Evolutionary conservation across 1,284 basidiomycete species (phyloP).

Genomic region (Boletus sp.): DNA sequence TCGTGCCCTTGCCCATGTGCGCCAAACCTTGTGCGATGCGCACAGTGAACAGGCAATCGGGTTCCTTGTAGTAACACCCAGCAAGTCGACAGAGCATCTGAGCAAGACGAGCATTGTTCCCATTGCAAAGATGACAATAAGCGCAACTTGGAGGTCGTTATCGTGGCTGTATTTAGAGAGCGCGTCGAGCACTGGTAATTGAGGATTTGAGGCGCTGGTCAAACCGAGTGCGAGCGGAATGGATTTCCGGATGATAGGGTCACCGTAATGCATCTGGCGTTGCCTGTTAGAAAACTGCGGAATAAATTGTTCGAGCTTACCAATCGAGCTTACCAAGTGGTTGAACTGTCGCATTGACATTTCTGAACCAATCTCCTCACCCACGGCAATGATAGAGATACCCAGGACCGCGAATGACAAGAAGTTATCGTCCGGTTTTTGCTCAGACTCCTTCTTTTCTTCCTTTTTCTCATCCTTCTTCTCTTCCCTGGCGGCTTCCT

Average conservation of each 20-base stretch:
- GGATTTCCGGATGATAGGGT: slow-evolving; percentile 88
- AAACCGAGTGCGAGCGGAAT: slow-evolving; percentile 98
- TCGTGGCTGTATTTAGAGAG: slow-evolving; percentile 99
- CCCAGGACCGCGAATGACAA: slow-evolving; percentile 95
- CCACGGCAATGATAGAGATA: slow-evolving; percentile 96
- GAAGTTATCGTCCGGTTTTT: slow-evolving; percentile 76
- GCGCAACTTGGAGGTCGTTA: slow-evolving; percentile 93
- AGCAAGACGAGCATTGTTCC: slow-evolving; percentile 98
- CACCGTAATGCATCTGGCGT: slow-evolving; percentile 96
- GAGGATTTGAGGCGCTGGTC: slow-evolving; percentile 94
- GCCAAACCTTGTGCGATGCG: slow-evolving; percentile 96
- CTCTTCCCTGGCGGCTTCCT: slow-evolving; percentile 55
- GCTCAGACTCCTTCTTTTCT: slow-evolving; percentile 56
- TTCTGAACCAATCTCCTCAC: slow-evolving; percentile 97
- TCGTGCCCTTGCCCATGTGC: slow-evolving; percentile 99
- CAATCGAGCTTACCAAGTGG: slow-evolving; percentile 75
- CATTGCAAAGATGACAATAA: slow-evolving; percentile 99
- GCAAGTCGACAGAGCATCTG: slow-evolving; percentile 98
- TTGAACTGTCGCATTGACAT: slow-evolving; percentile 97
- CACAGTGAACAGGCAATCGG: slow-evolving; percentile 97
- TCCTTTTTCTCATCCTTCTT: slow-evolving; percentile 61
- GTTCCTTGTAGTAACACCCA: slow-evolving; percentile 97
- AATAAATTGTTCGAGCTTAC: slow-evolving; percentile 47
- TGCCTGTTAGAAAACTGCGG: slow-evolving; percentile 14
- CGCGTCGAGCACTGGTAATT: slow-evolving; percentile 95